Conservation (phyloP, 805 yeast genomes). For the Suhomyces sp. region DNA sequence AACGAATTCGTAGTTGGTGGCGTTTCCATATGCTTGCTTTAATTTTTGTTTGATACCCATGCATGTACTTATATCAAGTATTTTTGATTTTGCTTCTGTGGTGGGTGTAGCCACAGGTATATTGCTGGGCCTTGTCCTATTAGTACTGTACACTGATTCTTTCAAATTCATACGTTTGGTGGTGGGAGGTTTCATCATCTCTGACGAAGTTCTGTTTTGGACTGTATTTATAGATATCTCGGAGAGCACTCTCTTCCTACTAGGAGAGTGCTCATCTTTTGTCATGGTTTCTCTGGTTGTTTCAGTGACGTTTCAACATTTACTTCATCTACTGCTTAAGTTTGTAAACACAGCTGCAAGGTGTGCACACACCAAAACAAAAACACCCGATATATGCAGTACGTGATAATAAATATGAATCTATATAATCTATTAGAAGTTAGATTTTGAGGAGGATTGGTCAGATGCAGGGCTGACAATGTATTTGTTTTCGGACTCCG, state of each 20-base stretch:
- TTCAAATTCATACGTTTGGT: slow-evolving; percentile 4
- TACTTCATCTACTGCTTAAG: neutral
- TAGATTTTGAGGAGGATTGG: neutral
- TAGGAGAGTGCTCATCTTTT: neutral
- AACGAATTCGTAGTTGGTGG: neutral
- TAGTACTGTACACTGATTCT: slow-evolving; percentile 7
- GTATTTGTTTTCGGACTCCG: neutral
- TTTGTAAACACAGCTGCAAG: neutral
- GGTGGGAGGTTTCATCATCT: slow-evolving; percentile 1
- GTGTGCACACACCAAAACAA: neutral
- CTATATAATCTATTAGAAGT: neutral
- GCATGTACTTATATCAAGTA: slow-evolving; percentile 6
- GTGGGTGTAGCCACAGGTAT: slow-evolving; percentile 2
- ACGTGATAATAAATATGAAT: neutral
- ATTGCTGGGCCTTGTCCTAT: slow-evolving; percentile 3
- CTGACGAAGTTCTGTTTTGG: neutral
- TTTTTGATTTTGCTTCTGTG: neutral
- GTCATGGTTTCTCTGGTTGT: neutral
- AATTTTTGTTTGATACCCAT: slow-evolving; percentile 6
- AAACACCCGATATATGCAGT: neutral
- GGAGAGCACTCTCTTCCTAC: slow-evolving; percentile 1
- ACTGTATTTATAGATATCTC: neutral
- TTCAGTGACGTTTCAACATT: neutral
- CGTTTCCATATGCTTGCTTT: neutral
- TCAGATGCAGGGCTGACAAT: neutral